Percentiles rank a stretch among this genome's conserved stretches.
These are phyloP conservation scores for Tardiomyces blankii DNA, from an alignment of 1,139 yeast genomes.

Conservation along the genomic window DNA sequence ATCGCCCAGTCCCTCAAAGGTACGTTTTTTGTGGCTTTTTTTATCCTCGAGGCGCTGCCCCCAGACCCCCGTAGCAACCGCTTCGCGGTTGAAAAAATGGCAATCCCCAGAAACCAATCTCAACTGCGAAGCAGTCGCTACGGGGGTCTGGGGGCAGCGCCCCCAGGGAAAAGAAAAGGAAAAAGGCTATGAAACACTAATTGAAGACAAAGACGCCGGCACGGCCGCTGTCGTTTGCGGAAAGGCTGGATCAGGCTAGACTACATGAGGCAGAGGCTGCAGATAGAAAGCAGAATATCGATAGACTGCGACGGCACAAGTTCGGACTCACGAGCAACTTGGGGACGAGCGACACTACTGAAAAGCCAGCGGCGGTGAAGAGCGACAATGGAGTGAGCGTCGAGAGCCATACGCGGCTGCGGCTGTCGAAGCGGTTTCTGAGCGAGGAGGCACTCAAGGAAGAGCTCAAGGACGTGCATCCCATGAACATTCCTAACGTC, in stretches of 20 bases:
- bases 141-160: neutral
- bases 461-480: conserved; percentile 9
- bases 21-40: neutral
- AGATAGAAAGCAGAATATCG: conserved; percentile 2
- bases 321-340: conserved; percentile 2
- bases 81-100: no score
- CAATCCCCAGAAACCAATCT: no score
- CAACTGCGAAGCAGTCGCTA: neutral
- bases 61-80: no score
- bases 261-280: neutral
- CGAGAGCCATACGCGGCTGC: conserved; percentile 11
- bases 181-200: no score
- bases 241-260: neutral
- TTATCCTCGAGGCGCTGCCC: conserved; percentile 1
- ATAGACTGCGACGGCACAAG: conserved; percentile 4
- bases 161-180: conserved; percentile 2
- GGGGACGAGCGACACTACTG: conserved; percentile 3
- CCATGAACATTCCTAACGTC: neutral
- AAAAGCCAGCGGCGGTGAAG: neutral
- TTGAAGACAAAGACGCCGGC: conserved; percentile 1
- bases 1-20: neutral
- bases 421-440: conserved; percentile 8
- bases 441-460: conserved; percentile 4
- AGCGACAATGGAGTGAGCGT: conserved; percentile 1
- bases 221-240: conserved; percentile 2